phyloP scores from a whole-genome alignment of 2,329 filamentous ascomycete genomes.

The Hymenoscyphus infarciens region DNA sequence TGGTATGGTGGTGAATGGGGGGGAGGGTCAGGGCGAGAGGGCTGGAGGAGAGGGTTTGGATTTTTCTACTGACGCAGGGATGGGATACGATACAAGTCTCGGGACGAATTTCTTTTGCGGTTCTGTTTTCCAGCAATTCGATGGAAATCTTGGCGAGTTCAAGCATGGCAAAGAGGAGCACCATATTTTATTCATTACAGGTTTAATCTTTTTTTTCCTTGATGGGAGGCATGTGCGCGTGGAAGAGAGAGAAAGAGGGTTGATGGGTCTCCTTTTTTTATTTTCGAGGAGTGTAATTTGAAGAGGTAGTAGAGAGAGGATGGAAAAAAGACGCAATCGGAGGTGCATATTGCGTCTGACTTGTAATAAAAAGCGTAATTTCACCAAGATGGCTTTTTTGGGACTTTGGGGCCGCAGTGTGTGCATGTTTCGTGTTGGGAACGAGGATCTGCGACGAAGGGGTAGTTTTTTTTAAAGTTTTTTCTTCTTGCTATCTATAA shows the following conservation, averaged over 20 bases:
- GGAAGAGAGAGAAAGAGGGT: background rate
- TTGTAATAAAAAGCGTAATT: background rate
- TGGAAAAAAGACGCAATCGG: background rate
- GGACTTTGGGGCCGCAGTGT: too few relatives aligned
- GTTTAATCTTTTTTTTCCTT: background rate
- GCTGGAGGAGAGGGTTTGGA: background rate
- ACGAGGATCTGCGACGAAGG: too few relatives aligned
- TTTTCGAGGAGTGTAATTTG: background rate
- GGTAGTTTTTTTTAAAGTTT: too few relatives aligned
- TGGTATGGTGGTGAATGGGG: background rate
- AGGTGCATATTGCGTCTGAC: background rate
- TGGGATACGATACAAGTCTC: background rate
- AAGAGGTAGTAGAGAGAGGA: background rate
- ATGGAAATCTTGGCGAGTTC: background rate
- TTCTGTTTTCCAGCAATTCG: background rate
- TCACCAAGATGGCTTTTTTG: too few relatives aligned
- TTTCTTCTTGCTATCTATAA: too few relatives aligned
- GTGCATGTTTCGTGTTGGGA: too few relatives aligned
- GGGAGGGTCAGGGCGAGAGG: background rate
- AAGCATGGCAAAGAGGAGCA: conserved; percentile 1
- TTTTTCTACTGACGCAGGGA: background rate
- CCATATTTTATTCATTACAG: background rate
- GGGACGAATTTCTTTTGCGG: background rate
- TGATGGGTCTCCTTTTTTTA: background rate
- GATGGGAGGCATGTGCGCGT: background rate